These are phyloP conservation scores for Metarhizium anisopliae DNA, from an alignment of 2,329 filamentous ascomycete species.

Conservation along the genomic window DNA sequence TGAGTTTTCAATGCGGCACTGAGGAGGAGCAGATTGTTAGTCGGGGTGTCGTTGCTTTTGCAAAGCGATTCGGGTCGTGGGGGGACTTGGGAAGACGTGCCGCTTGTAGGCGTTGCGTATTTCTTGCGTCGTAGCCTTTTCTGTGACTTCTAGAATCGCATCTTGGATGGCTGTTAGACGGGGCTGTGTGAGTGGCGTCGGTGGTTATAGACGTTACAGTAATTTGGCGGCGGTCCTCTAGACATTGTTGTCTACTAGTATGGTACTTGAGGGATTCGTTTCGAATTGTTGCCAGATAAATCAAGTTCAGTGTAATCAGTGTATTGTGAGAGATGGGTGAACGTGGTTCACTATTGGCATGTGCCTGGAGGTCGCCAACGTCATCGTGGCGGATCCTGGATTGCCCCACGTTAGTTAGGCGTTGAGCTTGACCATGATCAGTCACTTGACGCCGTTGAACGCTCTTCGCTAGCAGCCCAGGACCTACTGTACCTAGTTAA, in stretches of 20 bases:
- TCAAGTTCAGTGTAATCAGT: neutral
- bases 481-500: no score
- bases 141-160: conserved; percentile 61
- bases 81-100: conserved; percentile 28
- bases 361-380: conserved; percentile 9
- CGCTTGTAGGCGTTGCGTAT: conserved; percentile 93
- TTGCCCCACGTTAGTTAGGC: neutral
- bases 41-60: neutral
- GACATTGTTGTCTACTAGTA: conserved; percentile 19
- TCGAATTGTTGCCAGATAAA: neutral
- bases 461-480: no score
- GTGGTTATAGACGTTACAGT: conserved; percentile 36
- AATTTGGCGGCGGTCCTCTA: conserved; percentile 41
- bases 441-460: neutral
- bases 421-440: neutral
- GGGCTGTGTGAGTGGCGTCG: neutral
- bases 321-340: neutral
- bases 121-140: conserved; percentile 70
- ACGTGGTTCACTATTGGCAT: neutral
- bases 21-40: conserved; percentile 5
- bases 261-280: neutral
- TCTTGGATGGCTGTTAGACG: conserved; percentile 37
- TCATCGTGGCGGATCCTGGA: conserved; percentile 31
- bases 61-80: conserved; percentile 9
- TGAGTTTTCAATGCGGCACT: conserved; percentile 87